Base-by-base conservation (phyloP, 441 rosid genomes). In the Flueggea neowawraea region DNA sequence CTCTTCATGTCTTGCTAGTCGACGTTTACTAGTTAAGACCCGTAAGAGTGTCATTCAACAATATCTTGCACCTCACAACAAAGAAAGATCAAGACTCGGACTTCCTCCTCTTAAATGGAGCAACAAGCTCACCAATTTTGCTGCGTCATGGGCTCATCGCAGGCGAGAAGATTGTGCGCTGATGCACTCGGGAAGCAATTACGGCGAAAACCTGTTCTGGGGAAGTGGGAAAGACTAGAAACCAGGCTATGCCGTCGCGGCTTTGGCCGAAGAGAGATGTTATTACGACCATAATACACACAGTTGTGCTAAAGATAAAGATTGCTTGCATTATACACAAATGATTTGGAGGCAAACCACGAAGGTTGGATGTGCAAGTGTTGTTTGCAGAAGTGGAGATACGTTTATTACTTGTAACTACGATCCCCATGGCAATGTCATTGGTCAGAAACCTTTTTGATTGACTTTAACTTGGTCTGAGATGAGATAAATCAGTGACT, bases 131-230 rank as follows among this genome's bases (percentile, higher is more conserved):
- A 82, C 84, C 2, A 54, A 65, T n/a, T 80, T 64, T 9, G 86
- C 90, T 0, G 54, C 68, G 0, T 63, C 69, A 66, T 78, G 90
- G 87, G 80, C 80, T 0, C 48, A 45, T 57, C 71, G 60, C 9
- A 63, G 84, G 10, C 76, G 28, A 22, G 68, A 63, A 43, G 90
- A 87, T 12, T 87, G 88, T 15, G 65, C 66, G 0, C 68, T 87
- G 68, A 17, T 81, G 31, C 90, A 84, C 69, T 84, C 90, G 0
- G 60, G 64, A 0, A 62, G 81, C 61, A 16, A 78, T 44, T 84
- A 84, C 13, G 90, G 88, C 0, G 87, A 81, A 62, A 87, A 81
- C 65, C 73, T 82, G 16, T 82, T 84, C 28, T 81, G 90, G 88
- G 93, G 85, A 0, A 73, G 80, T 45, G 88, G 86, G 13, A 67